These are phyloP conservation scores for Discostella stelligera DNA, from an alignment of 352 stramenopile genomes.

Conservation along the genomic window DNA sequence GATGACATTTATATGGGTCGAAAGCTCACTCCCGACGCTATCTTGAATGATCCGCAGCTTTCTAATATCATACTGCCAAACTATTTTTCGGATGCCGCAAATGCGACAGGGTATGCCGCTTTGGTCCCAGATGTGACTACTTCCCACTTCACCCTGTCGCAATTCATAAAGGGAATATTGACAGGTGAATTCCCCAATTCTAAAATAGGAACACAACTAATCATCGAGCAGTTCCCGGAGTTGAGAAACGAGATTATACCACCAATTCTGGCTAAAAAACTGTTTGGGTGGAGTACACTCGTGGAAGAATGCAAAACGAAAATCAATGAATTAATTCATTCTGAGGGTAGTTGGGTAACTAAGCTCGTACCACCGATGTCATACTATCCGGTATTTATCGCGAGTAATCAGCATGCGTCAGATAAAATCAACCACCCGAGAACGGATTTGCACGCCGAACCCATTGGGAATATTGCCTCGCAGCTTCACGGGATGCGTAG, in stretches of 20 bases:
- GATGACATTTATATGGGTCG: constrained; percentile 10
- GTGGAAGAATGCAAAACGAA: constrained; percentile 39
- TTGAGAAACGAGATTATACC: constrained; percentile 59
- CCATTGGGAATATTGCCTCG: constrained; percentile 76
- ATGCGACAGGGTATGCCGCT: constrained; percentile 46
- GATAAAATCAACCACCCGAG: constrained; percentile 23
- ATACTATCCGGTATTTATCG: constrained; percentile 76
- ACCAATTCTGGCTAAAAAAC: constrained; percentile 34
- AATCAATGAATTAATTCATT: background rate
- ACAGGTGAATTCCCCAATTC: constrained; percentile 40
- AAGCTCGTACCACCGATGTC: constrained; percentile 48
- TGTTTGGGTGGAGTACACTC: constrained; percentile 69
- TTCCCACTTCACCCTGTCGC: constrained; percentile 29
- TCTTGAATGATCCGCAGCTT: constrained; percentile 50
- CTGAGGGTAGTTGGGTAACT: background rate
- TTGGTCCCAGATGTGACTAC: constrained; percentile 51
- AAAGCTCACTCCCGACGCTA: constrained; percentile 45
- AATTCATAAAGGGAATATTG: constrained; percentile 36
- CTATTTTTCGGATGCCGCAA: constrained; percentile 39
- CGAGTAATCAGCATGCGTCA: constrained; percentile 15
- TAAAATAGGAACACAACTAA: constrained; percentile 71
- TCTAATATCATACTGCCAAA: constrained; percentile 58
- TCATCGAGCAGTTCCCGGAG: constrained; percentile 57
- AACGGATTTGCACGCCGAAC: constrained; percentile 76
- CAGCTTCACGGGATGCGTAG: constrained; percentile 61